Evolutionary conservation across 495 filamentous ascomycete genomes (phyloP).

Genomic region (Chaetomium tenue): DNA sequence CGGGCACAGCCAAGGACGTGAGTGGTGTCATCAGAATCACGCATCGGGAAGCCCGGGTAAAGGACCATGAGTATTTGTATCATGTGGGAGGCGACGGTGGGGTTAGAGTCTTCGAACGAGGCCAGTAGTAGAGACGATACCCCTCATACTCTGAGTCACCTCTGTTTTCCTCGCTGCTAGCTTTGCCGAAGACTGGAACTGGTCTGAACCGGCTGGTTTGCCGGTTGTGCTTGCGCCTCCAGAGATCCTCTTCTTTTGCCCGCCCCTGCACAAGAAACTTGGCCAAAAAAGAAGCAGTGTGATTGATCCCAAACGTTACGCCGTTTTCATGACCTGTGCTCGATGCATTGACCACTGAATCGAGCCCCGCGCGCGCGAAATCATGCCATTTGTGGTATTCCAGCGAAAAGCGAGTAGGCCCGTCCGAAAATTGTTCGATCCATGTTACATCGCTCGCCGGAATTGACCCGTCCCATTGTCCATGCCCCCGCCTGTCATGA

Average conservation of each 20-base stretch:
- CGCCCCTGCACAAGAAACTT: conserved; percentile 17
- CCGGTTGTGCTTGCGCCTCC: conserved; percentile 9
- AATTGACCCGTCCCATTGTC: conserved; percentile 34
- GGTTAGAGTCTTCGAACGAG: conserved; percentile 76
- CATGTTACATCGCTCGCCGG: conserved; percentile 37
- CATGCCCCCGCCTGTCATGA: conserved; percentile 29
- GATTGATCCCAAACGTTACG: conserved; percentile 33
- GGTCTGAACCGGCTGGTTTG: conserved; percentile 5
- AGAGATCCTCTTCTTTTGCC: background rate
- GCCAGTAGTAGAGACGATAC: conserved; percentile 40
- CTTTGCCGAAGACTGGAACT: conserved; percentile 7
- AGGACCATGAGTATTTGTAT: conserved; percentile 77
- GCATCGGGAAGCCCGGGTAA: conserved; percentile 43
- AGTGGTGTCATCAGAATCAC: conserved; percentile 84
- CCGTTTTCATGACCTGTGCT: conserved; percentile 39
- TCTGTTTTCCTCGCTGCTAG: background rate
- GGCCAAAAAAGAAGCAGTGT: conserved; percentile 17
- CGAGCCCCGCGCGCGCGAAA: conserved; percentile 32
- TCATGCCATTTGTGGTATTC: conserved; percentile 35
- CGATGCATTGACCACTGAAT: conserved; percentile 33
- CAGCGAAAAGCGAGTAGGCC: conserved; percentile 32
- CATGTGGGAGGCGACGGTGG: conserved; percentile 73
- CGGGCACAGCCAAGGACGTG: conserved; percentile 82
- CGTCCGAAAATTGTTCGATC: conserved; percentile 34
- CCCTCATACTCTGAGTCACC: conserved; percentile 7